Conservation (phyloP, 202 grass and related monocot genomes). For the Carex arenaria region DNA sequence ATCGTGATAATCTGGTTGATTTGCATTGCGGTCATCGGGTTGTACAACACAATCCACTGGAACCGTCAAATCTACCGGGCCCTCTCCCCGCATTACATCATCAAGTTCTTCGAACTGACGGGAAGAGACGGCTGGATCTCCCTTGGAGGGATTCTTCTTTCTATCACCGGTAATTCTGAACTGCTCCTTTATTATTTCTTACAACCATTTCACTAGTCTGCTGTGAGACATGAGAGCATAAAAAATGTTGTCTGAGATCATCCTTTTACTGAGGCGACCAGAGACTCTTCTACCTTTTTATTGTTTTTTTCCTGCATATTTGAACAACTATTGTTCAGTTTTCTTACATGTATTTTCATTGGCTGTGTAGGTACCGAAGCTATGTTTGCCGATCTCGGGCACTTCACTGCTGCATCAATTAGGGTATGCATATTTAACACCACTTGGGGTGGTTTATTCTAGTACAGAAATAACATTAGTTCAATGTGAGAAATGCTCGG, state of each 20-base stretch:
- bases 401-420: conserved; percentile 82
- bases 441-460: background rate
- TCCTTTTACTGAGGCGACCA: background rate
- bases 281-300: background rate
- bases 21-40: conserved; percentile 65
- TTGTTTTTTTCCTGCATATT: background rate
- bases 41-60: conserved; percentile 86
- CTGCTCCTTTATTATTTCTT: background rate
- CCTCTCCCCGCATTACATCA: conserved; percentile 71
- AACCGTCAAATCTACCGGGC: conserved; percentile 73
- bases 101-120: conserved; percentile 72
- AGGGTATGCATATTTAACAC: conserved; percentile 43
- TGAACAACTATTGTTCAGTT: conserved; percentile 11
- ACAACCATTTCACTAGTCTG: background rate
- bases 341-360: conserved; percentile 18
- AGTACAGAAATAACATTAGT: background rate
- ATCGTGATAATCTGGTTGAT: conserved; percentile 82
- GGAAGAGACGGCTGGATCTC: conserved; percentile 96
- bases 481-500: background rate
- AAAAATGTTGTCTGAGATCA: background rate
- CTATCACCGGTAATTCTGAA: conserved; percentile 58
- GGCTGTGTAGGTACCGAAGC: conserved; percentile 75
- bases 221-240: background rate
- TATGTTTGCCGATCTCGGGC: conserved; percentile 97
- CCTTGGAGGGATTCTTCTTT: conserved; percentile 92